Conservation (phyloP, 441 rosid species). For the Euphorbia schlechtendalii region DNA sequence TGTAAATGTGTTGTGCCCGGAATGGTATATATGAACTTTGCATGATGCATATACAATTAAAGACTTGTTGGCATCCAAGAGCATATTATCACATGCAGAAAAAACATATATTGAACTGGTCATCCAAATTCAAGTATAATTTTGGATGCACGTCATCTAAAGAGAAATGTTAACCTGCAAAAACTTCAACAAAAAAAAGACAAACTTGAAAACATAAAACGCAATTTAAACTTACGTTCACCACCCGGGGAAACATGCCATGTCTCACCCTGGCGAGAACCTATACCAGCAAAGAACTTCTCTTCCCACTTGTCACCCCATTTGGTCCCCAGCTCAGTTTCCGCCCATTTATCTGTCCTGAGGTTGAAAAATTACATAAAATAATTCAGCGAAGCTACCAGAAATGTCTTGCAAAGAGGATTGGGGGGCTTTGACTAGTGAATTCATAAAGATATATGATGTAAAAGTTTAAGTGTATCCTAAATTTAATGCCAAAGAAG, state of each 20-base stretch:
- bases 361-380: slow-evolving; percentile 18
- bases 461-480: background rate
- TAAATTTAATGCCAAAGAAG: slow-evolving; percentile 9
- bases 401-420: background rate
- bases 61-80: no score
- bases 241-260: slow-evolving; percentile 89
- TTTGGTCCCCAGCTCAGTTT: slow-evolving; percentile 51
- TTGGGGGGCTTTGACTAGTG: background rate
- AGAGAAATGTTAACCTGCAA: background rate
- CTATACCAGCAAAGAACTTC: slow-evolving; percentile 87
- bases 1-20: background rate
- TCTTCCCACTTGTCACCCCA: slow-evolving; percentile 93
- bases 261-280: slow-evolving; percentile 98
- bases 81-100: no score
- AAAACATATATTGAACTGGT: no score
- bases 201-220: background rate
- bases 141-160: background rate
- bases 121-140: no score
- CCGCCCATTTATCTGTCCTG: slow-evolving; percentile 99
- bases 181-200: no score
- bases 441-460: background rate
- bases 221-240: slow-evolving; percentile 51
- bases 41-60: background rate
- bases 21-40: background rate
- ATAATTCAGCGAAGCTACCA: slow-evolving; percentile 6